These are phyloP conservation scores for Trichophyton schoenleinii DNA, from an alignment of 2,329 filamentous ascomycete genomes.

Conservation along the genomic window DNA sequence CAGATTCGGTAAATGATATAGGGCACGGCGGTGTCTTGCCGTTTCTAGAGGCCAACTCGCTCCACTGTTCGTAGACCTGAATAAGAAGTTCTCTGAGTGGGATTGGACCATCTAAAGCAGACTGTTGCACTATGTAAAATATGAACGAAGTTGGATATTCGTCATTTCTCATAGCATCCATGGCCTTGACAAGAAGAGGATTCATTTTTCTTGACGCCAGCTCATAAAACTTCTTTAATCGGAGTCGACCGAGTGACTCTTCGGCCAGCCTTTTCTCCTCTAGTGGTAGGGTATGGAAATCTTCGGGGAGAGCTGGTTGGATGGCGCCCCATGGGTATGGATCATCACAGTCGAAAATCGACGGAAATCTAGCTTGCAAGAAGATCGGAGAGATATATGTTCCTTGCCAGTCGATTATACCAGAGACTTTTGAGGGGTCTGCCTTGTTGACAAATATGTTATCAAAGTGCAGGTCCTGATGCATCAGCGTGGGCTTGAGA, in stretches of 20 bases:
- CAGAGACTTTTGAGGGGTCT: neutral
- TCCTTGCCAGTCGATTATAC: neutral
- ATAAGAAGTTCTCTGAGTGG: constrained; percentile 17
- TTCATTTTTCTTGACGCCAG: constrained; percentile 19
- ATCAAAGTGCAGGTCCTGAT: neutral
- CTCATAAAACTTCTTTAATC: constrained; percentile 19
- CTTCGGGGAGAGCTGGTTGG: neutral
- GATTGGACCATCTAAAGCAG: constrained; percentile 13
- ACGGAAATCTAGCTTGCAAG: constrained; percentile 13
- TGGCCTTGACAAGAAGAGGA: constrained; percentile 13
- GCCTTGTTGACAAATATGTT: neutral
- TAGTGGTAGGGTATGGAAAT: constrained; percentile 15
- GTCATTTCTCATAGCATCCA: constrained; percentile 15
- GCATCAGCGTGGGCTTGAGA: neutral
- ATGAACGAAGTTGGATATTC: constrained; percentile 16
- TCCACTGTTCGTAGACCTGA: constrained; percentile 19
- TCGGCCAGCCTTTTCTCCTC: constrained; percentile 11
- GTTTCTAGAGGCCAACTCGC: constrained; percentile 9
- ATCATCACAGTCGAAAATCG: constrained; percentile 16
- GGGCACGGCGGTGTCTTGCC: constrained; percentile 14
- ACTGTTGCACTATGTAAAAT: constrained; percentile 15
- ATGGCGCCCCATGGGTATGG: constrained; percentile 18
- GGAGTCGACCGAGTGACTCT: constrained; percentile 8
- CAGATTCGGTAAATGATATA: constrained; percentile 14
- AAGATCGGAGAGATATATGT: neutral